phyloP scores from a whole-genome alignment of 345 rosid species.

The Ceriops zippeliana region DNA sequence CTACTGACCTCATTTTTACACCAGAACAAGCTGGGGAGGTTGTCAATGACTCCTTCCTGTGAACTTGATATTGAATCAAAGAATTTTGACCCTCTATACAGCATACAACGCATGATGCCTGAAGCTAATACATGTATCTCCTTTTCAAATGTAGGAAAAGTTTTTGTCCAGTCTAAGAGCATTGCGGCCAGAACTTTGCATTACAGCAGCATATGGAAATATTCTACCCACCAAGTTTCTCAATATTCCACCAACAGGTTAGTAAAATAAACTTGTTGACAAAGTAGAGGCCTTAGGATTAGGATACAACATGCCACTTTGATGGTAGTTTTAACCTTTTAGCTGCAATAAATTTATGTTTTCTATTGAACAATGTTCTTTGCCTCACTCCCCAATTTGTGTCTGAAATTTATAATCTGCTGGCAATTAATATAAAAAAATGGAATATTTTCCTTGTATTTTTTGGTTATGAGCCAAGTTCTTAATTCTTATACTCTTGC shows the following conservation, averaged over 20 bases:
- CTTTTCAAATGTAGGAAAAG: slow-evolving; percentile 44
- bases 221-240: slow-evolving; percentile 85
- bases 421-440: too few species aligned
- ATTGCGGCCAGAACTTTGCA: slow-evolving; percentile 85
- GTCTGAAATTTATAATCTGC: too few species aligned
- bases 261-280: slow-evolving; percentile 24
- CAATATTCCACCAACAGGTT: slow-evolving; percentile 71
- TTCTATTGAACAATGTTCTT: too few species aligned
- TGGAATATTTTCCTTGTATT: too few species aligned
- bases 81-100: background rate
- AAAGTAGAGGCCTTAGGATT: background rate
- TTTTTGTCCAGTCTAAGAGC: slow-evolving; percentile 63
- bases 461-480: too few species aligned
- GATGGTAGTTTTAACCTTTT: slow-evolving; percentile 4
- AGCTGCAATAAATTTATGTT: too few species aligned
- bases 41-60: slow-evolving; percentile 11
- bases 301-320: background rate
- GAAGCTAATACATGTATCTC: slow-evolving; percentile 3
- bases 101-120: background rate
- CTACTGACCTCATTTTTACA: slow-evolving; percentile 71
- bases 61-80: background rate
- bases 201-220: slow-evolving; percentile 96
- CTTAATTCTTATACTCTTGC: too few species aligned
- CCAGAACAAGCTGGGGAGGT: slow-evolving; percentile 93
- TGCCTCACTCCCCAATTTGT: too few species aligned